A percentile compares a stretch with the other conserved stretches of the same genome.
phyloP scores from a whole-genome alignment of 2,329 filamentous ascomycete genomes.

The Fusarium sp. region DNA sequence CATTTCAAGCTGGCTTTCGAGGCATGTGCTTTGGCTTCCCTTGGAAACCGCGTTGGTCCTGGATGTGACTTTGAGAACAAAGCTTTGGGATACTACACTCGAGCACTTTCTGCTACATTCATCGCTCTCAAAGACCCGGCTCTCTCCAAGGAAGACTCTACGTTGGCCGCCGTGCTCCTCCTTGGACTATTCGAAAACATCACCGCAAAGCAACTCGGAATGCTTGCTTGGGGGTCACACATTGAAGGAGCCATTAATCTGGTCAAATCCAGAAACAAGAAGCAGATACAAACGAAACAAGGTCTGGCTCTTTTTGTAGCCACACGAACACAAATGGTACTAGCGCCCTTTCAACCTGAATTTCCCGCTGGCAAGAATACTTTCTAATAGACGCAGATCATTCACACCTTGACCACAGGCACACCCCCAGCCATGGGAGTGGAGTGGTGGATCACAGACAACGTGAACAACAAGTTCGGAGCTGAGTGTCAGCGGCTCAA shows the following conservation, averaged over 20 bases:
- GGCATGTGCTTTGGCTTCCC: constrained; percentile 68
- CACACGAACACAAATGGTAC: constrained; percentile 71
- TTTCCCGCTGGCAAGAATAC: neutral
- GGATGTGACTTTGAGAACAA: constrained; percentile 52
- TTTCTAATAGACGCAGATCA: constrained; percentile 58
- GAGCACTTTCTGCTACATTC: constrained; percentile 66
- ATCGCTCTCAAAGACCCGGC: constrained; percentile 64
- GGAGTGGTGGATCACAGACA: constrained; percentile 70
- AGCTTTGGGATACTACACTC: constrained; percentile 66
- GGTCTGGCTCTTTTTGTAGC: constrained; percentile 69
- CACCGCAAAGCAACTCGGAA: constrained; percentile 65
- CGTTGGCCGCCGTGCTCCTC: constrained; percentile 69
- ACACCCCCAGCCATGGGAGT: constrained; percentile 65
- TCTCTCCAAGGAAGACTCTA: constrained; percentile 65
- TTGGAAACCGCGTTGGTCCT: constrained; percentile 63
- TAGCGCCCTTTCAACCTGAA: neutral
- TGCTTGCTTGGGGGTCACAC: constrained; percentile 72
- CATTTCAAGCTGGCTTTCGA: constrained; percentile 69
- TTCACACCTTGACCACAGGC: constrained; percentile 67
- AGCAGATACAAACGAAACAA: constrained; percentile 65
- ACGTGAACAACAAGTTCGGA: constrained; percentile 62
- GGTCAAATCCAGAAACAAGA: constrained; percentile 67
- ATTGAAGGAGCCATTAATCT: constrained; percentile 73
- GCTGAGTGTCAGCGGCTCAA: constrained; percentile 64
- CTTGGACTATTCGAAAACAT: constrained; percentile 73